These are phyloP conservation scores for Rubroshorea leprosula DNA, from an alignment of 345 rosid genomes.

Conservation along the genomic window DNA sequence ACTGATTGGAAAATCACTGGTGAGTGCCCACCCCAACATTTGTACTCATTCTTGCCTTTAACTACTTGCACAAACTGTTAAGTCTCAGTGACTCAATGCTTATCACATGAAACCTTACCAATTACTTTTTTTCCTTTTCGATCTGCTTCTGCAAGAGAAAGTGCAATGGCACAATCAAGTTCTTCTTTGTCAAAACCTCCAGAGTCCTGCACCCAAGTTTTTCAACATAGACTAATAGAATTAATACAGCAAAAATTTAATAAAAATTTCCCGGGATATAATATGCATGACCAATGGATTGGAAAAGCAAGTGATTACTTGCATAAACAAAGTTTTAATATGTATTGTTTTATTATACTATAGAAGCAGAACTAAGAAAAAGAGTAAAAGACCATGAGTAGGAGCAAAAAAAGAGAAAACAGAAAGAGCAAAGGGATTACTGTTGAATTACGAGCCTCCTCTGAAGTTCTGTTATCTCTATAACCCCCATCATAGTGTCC, in stretches of 20 bases:
- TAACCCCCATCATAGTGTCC: conserved; percentile 47
- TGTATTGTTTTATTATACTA: background rate
- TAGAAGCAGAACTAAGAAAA: background rate
- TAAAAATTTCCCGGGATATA: conserved; percentile 1
- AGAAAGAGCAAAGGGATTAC: conserved; percentile 33
- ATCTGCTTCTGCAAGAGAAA: conserved; percentile 74
- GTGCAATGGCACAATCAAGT: conserved; percentile 70
- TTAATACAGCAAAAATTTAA: conserved; percentile 3
- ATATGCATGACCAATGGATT: conserved; percentile 4
- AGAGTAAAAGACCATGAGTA: background rate
- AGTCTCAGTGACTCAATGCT: background rate
- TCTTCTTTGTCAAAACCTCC: conserved; percentile 82
- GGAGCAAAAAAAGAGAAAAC: conserved; percentile 4
- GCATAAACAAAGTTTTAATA: conserved; percentile 1
- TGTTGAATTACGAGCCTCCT: conserved; percentile 48
- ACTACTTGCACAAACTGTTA: background rate
- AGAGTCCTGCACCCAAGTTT: conserved; percentile 49
- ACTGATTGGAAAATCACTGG: background rate
- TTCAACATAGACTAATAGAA: conserved; percentile 7
- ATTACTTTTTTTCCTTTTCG: conserved; percentile 67
- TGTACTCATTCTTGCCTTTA: no score
- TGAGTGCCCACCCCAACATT: no score
- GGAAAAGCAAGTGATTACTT: conserved; percentile 7
- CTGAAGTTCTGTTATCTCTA: conserved; percentile 40
- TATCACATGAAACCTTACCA: conserved; percentile 41